Base-by-base conservation (phyloP, 345 rosid species). In the Aegle marmelos region DNA sequence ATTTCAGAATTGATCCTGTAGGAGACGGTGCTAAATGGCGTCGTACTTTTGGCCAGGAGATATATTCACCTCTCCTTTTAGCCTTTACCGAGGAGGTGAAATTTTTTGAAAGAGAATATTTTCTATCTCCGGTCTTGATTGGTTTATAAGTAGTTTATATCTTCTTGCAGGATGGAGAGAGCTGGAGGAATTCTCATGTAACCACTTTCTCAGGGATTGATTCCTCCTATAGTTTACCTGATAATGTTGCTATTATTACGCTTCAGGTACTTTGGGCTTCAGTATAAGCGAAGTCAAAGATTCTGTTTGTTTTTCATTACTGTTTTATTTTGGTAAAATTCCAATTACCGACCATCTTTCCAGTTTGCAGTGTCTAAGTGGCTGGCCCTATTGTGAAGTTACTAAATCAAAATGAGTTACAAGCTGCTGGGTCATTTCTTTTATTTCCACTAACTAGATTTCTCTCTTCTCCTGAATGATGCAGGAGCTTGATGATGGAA, bases 11-110 rank as follows among this genome's bases (percentile, higher is more conserved):
- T 72, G 98, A 95, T 70, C 89, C 88, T n/a, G 70, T 90, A 19
- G 98, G 98, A 81, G 91, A 90, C 79, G 98, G 98, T 83, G 95
- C 98, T 45, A 92, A 90, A 82, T 95, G 98, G 98, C 95, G 98
- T 69, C 90, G 95, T 72, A 78, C 95, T 69, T 90, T 91, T 76
- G 95, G 98, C 67, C 97, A 95, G 83, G 97, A 95, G 86, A 91
- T 95, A 86, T 95, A 93, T 88, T 95, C 98, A 14, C 98, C 98
- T 11, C 90, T 93, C 72, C 82, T 95, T 68, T 84, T 95, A 79
- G 98, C 98, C 60, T 92, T 95, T 84, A 82, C 94, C 62, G 89
- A 91, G 81, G 92, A 91, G 93, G 97, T 91, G 75, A 84, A 78
- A 79, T 59, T 48, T 41, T 16, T 36, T 34, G 28, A 16, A 39